Evolutionary conservation across 176 grass and related monocot species (phyloP).

Genomic region (Ensete glaucum): DNA sequence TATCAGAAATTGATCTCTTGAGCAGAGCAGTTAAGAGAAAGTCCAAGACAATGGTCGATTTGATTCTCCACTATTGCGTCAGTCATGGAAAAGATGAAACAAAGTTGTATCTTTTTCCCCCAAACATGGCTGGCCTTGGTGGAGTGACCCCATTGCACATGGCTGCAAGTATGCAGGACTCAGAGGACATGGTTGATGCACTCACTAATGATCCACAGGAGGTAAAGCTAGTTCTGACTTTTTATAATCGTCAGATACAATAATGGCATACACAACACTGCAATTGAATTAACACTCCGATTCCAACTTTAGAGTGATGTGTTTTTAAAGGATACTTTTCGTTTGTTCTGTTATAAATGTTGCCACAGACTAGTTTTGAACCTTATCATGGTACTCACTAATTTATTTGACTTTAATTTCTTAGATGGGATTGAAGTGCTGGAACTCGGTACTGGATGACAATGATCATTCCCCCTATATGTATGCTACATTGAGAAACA

Average conservation of each 20-base stretch:
- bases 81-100: constrained; percentile 34
- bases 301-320: too few species aligned
- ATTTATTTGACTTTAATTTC: constrained; percentile 12
- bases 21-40: constrained; percentile 92
- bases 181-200: constrained; percentile 72
- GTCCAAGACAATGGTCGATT: constrained; percentile 66
- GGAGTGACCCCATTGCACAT: constrained; percentile 81
- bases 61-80: constrained; percentile 57
- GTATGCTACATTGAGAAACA: constrained; percentile 60
- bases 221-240: constrained; percentile 32
- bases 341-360: too few species aligned
- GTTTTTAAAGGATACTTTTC: too few species aligned
- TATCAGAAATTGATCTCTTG: constrained; percentile 64
- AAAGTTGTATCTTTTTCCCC: constrained; percentile 50
- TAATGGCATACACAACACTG: not conserved
- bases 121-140: constrained; percentile 62
- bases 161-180: constrained; percentile 58
- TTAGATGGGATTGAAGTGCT: constrained; percentile 84
- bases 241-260: not conserved
- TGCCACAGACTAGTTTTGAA: too few species aligned
- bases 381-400: not conserved
- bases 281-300: too few species aligned
- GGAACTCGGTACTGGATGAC: constrained; percentile 60
- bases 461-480: constrained; percentile 57
- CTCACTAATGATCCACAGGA: constrained; percentile 88